Conservation (phyloP, 495 filamentous ascomycete species). For the Penicillium nucicola region DNA sequence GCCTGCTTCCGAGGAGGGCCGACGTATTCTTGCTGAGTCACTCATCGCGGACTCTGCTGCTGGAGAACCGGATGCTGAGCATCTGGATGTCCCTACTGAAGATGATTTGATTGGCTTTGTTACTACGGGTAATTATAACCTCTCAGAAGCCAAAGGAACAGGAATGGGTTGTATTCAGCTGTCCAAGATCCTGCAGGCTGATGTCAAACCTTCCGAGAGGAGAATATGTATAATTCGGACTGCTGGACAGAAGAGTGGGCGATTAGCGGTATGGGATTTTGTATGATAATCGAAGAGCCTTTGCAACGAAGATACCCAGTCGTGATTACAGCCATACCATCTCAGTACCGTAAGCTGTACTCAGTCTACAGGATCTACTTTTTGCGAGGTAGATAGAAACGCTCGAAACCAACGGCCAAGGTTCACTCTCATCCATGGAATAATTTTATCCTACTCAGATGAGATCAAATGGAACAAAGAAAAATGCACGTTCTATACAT, state of each 20-base stretch:
- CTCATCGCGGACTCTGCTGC: conserved; percentile 35
- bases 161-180: conserved; percentile 72
- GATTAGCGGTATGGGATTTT: conserved; percentile 78
- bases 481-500: conserved; percentile 29
- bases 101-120: conserved; percentile 88
- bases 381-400: no score
- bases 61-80: conserved; percentile 42
- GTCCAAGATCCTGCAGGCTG: conserved; percentile 43
- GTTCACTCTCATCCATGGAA: conserved; percentile 11
- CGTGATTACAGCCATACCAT: neutral
- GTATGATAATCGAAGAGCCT: conserved; percentile 37
- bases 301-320: neutral
- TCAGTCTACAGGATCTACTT: neutral
- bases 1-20: conserved; percentile 35
- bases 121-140: conserved; percentile 79
- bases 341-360: neutral
- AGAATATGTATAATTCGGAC: conserved; percentile 77
- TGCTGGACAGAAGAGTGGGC: conserved; percentile 70
- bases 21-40: conserved; percentile 52
- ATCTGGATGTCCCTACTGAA: conserved; percentile 66
- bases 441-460: conserved; percentile 16
- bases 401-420: neutral
- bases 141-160: conserved; percentile 71
- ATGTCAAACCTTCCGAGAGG: conserved; percentile 29
- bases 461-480: conserved; percentile 17